Conservation (phyloP, 129 eudicot species). For the Lactuca saligna region DNA sequence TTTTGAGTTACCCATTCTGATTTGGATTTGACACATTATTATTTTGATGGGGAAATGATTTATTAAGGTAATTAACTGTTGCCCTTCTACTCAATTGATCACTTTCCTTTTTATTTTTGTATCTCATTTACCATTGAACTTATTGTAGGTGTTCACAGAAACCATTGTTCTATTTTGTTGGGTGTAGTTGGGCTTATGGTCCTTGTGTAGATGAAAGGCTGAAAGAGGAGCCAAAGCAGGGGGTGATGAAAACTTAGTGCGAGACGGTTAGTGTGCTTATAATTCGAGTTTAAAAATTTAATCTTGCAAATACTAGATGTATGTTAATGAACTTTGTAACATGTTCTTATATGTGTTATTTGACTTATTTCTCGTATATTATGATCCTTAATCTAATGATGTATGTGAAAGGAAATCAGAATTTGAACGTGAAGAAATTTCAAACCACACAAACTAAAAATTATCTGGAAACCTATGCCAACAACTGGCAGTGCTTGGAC, state of each 20-base stretch:
- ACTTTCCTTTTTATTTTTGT: too few species aligned
- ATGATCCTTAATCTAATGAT: background rate
- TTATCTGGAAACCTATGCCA: too few species aligned
- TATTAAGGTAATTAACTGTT: too few species aligned
- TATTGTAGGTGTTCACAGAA: too few species aligned
- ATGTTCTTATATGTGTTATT: background rate
- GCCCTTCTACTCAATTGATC: too few species aligned
- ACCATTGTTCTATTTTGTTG: slow-evolving; percentile 42
- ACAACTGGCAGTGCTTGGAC: too few species aligned
- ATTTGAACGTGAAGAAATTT: too few species aligned
- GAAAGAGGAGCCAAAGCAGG: slow-evolving; percentile 11
- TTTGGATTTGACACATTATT: slow-evolving; percentile 2
- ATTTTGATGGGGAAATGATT: too few species aligned
- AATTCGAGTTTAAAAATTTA: slow-evolving; percentile 6
- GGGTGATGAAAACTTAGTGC: background rate
- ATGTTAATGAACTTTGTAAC: background rate
- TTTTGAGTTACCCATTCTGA: slow-evolving; percentile 1
- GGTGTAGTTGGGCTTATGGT: slow-evolving; percentile 51
- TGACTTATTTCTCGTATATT: background rate
- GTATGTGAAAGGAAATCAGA: background rate
- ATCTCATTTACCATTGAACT: too few species aligned
- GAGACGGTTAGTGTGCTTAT: slow-evolving; percentile 5
- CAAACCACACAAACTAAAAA: background rate
- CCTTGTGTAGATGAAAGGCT: slow-evolving; percentile 40
- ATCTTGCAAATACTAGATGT: slow-evolving; percentile 16